Evolutionary conservation across 495 filamentous ascomycete species (phyloP), one percentile per base, ranked within the genome.

Genomic region (Penicillium bialowiezense): DNA sequence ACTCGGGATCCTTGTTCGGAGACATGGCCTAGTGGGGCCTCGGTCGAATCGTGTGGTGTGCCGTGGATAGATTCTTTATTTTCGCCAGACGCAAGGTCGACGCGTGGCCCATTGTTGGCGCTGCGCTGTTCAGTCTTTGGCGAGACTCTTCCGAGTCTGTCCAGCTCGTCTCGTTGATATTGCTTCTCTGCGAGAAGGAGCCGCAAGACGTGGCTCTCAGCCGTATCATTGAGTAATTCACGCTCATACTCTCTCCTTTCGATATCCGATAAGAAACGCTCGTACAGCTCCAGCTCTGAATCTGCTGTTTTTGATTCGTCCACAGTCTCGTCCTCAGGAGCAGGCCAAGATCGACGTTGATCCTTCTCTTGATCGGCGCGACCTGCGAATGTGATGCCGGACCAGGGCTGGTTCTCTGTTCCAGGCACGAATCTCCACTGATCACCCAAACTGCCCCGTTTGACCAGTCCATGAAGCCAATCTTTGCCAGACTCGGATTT

Each of bases 271-370:
- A 77, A 54, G 48, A 76, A 75, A 14, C 64, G 70, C 21, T 74
- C 65, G 37, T 77, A 77, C 20, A 78, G 17, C 33, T 73, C 74
- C 50, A 71, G 24, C 50, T 80, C 76, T n/a, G 64, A 70, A 4
- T 64, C 28, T 2, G 58, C 41, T 7, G 62, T 41, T 13, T 58
- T 43, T 21, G 47, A 41, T 17, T 51, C 53, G 23, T 17, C 50
- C 39, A 45, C 38, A 13, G 29, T 20, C 18, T 35, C 44, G 32
- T 37, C 41, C 20, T 59, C 45, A 4, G 41, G 34, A 15, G 44
- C 43, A 7, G 41, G 17, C n/a, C 40, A 15, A 14, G 45, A 19
- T n/a, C 14, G 28, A 13, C 28, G 1, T 20, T 3, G 31, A 10
- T 36, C 31, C 14, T 45, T 19, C 4, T 51, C 41, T n/a, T 64